Percentiles rank a stretch among this genome's conserved stretches.
These are phyloP conservation scores for Maudiozyma pseudohumilis DNA, from an alignment of 805 yeast genomes.

Conservation along the genomic window DNA sequence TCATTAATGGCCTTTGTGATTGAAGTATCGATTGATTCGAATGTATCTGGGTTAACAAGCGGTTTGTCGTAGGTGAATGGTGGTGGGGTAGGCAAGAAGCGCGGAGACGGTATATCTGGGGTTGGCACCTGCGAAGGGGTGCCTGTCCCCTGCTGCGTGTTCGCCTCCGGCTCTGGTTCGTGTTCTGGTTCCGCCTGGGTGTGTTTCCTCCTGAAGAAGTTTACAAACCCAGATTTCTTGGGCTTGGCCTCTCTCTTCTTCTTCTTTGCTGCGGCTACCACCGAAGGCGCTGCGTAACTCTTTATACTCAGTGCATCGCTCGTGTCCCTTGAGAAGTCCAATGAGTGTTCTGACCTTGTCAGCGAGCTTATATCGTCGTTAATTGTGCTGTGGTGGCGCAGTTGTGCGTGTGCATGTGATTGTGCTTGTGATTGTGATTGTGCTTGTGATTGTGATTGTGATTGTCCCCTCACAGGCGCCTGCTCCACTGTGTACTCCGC, in stretches of 20 bases:
- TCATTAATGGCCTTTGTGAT: conserved; percentile 1
- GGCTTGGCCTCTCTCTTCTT: neutral
- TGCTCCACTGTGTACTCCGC: neutral
- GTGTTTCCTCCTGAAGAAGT: conserved; percentile 23
- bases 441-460: neutral
- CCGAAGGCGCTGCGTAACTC: neutral
- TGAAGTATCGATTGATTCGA: neutral
- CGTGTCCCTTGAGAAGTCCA: neutral
- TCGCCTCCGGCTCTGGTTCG: no score
- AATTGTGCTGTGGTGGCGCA: no score
- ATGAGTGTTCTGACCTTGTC: conserved; percentile 1
- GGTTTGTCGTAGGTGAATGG: neutral
- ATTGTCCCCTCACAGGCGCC: neutral
- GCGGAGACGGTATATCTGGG: neutral
- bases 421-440: no score
- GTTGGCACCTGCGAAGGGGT: neutral
- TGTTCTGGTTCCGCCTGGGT: no score
- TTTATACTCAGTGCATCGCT: neutral
- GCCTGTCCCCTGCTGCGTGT: no score
- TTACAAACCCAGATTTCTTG: conserved; percentile 21
- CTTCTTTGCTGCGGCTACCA: conserved; percentile 1
- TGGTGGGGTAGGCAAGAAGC: no score
- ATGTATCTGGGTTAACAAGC: neutral
- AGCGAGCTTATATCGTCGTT: neutral
- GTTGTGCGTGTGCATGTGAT: neutral